Base-by-base conservation (phyloP, 169 alveolate genomes). In the Cryptosporidium meleagridis region DNA sequence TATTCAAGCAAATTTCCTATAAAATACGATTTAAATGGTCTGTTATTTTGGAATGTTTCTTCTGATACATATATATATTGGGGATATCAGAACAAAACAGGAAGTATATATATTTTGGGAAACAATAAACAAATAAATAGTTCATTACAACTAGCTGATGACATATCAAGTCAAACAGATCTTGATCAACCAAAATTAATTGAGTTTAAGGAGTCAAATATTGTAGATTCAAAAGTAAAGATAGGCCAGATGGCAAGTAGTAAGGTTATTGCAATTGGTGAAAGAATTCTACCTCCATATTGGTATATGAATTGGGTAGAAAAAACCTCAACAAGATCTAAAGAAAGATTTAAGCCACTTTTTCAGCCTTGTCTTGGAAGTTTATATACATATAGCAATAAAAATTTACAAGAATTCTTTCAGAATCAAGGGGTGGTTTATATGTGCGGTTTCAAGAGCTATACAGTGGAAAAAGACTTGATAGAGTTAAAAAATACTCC, bases 261-360 rank as follows among this genome's bases (percentile, higher is more conserved):
- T 29, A 55, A 26, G 16, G 67, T 73, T 1, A 21, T 73, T 73
- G 52, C 86, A 12, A 39, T 37, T 33, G 86, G 86, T 5, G 59
- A 73, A 73, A 73, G 26, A 12, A 58, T 6, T 31, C 26, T 73
- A 7, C 86, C 86, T 29, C 72, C 86, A 35, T 73, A 55, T 18
- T 73, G 86, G 86, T 73, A 73, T 35, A 73, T 73, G 86, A 59
- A 73, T n/a, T 73, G 86, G 86, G 58, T n/a, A 35, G 58, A 10
- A 18, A 31, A 41, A 37, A 31, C 33, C 21, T 26, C 69, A 59
- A 9, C 67, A n/a, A 55, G 23, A 26, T 55, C 29, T 5, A 37
- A 41, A 14, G 68, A 52, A n/a, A n/a, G 21, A n/a, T 73, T 55
- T n/a, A 58, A 37, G 37, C 86, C 86, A 14, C 26, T 41, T 9